These are phyloP conservation scores for Diospyros kaki DNA, from an alignment of 148 eudicot genomes.

Conservation along the genomic window DNA sequence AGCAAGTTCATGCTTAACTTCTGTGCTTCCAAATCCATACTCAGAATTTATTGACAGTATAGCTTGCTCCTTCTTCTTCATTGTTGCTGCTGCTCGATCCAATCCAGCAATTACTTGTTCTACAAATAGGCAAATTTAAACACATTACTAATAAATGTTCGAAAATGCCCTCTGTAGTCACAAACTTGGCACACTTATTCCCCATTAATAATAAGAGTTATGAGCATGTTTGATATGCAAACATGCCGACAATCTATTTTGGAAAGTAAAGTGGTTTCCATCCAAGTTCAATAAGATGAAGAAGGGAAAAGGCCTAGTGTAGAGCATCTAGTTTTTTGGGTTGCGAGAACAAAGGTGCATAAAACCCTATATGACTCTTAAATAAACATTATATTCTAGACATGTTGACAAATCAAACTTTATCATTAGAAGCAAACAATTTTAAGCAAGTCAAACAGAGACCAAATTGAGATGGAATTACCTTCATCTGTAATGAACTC, in stretches of 20 bases:
- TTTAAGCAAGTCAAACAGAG: not conserved
- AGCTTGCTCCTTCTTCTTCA: slow-evolving; percentile 59
- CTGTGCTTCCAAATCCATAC: slow-evolving; percentile 50
- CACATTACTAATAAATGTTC: not conserved
- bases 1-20: slow-evolving; percentile 43
- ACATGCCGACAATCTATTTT: not conserved
- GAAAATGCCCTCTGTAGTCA: not conserved
- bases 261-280: not conserved
- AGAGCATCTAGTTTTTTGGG: not conserved
- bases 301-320: not conserved
- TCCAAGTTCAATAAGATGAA: not conserved
- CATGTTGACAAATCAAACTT: not conserved
- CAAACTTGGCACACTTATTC: not conserved
- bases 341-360: not conserved
- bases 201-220: not conserved
- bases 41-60: slow-evolving; percentile 45
- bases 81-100: slow-evolving; percentile 56
- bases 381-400: not conserved
- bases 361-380: not conserved
- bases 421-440: not conserved
- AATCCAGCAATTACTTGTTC: slow-evolving; percentile 64
- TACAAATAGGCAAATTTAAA: slow-evolving; percentile 16
- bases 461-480: slow-evolving; percentile 13
- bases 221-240: not conserved
- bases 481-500: slow-evolving; percentile 68